These are phyloP conservation scores for Hemileccinum hortonii DNA, from an alignment of 1,284 basidiomycete genomes.

Conservation along the genomic window DNA sequence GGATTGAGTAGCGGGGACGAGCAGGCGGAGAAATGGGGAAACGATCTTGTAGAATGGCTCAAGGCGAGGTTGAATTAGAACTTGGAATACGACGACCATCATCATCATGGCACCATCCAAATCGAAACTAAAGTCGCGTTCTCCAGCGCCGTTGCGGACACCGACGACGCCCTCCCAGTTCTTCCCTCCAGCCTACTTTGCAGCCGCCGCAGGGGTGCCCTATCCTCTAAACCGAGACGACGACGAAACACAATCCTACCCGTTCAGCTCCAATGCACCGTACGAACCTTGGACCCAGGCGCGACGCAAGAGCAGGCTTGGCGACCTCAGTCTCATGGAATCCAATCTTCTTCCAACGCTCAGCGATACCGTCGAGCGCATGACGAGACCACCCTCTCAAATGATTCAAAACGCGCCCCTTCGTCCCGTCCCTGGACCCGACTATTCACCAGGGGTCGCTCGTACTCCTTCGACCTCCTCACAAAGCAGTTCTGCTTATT, in stretches of 20 bases:
- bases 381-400: slow-evolving; percentile 55
- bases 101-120: slow-evolving; percentile 20
- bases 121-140: slow-evolving; percentile 28
- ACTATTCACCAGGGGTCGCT: slow-evolving; percentile 7
- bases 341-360: slow-evolving; percentile 64
- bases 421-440: background rate
- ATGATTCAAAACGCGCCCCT: slow-evolving; percentile 13
- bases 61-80: slow-evolving; percentile 17
- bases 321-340: slow-evolving; percentile 57
- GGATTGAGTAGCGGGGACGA: slow-evolving; percentile 52
- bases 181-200: slow-evolving; percentile 64
- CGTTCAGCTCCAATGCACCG: slow-evolving; percentile 18
- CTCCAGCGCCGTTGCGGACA: slow-evolving; percentile 28
- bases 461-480: slow-evolving; percentile 25
- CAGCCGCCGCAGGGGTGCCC: slow-evolving; percentile 53
- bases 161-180: slow-evolving; percentile 38
- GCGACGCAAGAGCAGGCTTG: slow-evolving; percentile 47
- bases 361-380: slow-evolving; percentile 66
- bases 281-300: slow-evolving; percentile 14
- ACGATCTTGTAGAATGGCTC: slow-evolving; percentile 51
- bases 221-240: slow-evolving; percentile 23
- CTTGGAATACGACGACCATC: slow-evolving; percentile 20
- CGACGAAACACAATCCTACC: slow-evolving; percentile 7
- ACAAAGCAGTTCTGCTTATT: slow-evolving; percentile 12
- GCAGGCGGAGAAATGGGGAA: slow-evolving; percentile 61